Evolutionary conservation across 108 stramenopile genomes (phyloP).

Genomic region (Skeletonema menzelii): DNA sequence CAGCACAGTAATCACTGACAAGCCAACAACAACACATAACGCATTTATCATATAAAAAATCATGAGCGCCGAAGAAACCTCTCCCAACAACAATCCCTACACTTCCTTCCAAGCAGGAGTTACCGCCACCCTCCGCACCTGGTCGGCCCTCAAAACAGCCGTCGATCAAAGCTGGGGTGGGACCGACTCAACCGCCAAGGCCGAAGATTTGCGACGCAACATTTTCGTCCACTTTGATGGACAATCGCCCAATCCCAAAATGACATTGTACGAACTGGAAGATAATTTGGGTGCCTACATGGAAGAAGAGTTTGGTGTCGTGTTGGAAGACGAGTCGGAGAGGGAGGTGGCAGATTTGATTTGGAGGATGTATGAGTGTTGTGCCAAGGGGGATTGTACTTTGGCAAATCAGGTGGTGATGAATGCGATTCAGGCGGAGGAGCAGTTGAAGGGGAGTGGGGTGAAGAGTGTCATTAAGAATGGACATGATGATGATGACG

Average conservation of each 20-base stretch:
- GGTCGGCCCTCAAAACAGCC: slow-evolving; percentile 80
- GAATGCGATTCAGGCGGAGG: slow-evolving; percentile 49
- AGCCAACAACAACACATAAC: background rate
- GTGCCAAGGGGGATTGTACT: slow-evolving; percentile 58
- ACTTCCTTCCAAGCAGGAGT: slow-evolving; percentile 84
- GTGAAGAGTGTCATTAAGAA: slow-evolving; percentile 58
- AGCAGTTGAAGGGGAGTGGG: slow-evolving; percentile 32
- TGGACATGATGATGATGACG: slow-evolving; percentile 66
- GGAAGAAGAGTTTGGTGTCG: slow-evolving; percentile 88
- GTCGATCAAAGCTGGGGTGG: slow-evolving; percentile 87
- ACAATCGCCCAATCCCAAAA: slow-evolving; percentile 42
- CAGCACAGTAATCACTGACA: background rate
- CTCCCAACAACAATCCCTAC: slow-evolving; percentile 25
- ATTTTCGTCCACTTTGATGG: slow-evolving; percentile 66
- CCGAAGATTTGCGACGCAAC: slow-evolving; percentile 62
- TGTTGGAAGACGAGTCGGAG: slow-evolving; percentile 80
- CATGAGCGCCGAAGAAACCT: background rate
- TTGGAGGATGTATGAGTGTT: slow-evolving; percentile 74
- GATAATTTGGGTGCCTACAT: slow-evolving; percentile 80
- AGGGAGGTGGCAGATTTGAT: slow-evolving; percentile 71
- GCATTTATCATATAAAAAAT: background rate
- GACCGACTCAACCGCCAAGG: slow-evolving; percentile 58
- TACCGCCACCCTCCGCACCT: slow-evolving; percentile 80
- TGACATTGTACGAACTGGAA: slow-evolving; percentile 58
- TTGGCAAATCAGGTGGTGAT: slow-evolving; percentile 58